These are phyloP conservation scores for Xylaria castorea DNA, from an alignment of 495 filamentous ascomycete genomes.

Conservation along the genomic window DNA sequence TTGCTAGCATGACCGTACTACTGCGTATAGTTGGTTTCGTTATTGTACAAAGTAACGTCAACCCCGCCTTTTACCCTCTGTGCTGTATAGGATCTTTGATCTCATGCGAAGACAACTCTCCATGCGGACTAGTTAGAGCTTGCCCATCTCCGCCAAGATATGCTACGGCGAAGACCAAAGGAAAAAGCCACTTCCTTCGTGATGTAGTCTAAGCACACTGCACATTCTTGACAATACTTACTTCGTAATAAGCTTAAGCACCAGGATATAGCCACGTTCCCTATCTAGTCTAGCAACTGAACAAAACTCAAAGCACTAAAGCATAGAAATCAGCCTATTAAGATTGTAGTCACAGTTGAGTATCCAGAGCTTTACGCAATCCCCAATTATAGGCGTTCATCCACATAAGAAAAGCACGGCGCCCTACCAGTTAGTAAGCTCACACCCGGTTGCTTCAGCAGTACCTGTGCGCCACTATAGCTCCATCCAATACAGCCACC, in stretches of 20 bases:
- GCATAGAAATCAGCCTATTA: not conserved
- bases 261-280: not conserved
- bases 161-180: not conserved
- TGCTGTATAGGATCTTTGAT: conserved; percentile 7
- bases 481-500: not conserved
- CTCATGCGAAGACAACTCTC: conserved; percentile 19
- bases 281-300: not conserved
- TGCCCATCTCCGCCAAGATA: not conserved
- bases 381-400: not conserved
- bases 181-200: not conserved
- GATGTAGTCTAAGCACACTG: not conserved
- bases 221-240: not conserved
- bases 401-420: not conserved
- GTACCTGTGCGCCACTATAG: not conserved
- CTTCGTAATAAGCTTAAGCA: conserved; percentile 13
- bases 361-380: not conserved
- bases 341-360: not conserved
- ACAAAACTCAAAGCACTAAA: not conserved
- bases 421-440: not conserved
- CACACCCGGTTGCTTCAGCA: not conserved
- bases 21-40: conserved; percentile 1
- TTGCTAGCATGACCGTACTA: conserved; percentile 10
- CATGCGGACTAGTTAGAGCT: not conserved
- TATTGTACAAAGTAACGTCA: conserved; percentile 7
- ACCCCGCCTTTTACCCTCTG: conserved; percentile 20